Evolutionary conservation across 306 rosid species (phyloP), one percentile per base, ranked within the genome.

Genomic region (Cicer arietinum): DNA sequence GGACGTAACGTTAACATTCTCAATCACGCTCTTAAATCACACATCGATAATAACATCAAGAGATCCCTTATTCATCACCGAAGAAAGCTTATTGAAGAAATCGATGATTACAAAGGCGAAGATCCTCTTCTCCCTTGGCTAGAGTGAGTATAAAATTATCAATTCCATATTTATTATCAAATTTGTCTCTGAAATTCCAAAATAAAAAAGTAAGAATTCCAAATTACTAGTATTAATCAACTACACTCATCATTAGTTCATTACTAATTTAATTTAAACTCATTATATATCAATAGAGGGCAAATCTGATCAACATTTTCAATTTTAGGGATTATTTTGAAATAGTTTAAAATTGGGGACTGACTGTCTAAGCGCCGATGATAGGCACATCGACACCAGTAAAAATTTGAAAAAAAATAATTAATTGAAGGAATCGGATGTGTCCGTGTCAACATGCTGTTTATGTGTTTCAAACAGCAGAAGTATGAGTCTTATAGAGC

Each of bases 101-200:
- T 94, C 35, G 90, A 91, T 10, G 89, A 87, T 20, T 91, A 90
- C 79, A 40, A 77, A 71, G 98, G 98, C 7, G 88, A 94, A 39
- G 98, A 94, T 60, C 98, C 97, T 64, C 92, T 94, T 63, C 90
- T 79, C 7, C 98, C 98, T 7, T 94, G 98, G 98, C 66, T 94
- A 44, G 75, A 89, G 98, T 93, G 75, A 88, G 98, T 80, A 30
- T 30, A 30, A 30, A 30, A 30, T 30, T 30, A 11, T 40, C 10
- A 2, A 2, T 60, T 60, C 17, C 3, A 8, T 60, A 30, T 57
- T 2, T 6, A 20, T 20, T 10, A 30, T 18, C 12, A 54, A 30
- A 30, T 30, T 30, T 30, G 37, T 30, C 37, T 30, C 6, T 30
- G 37, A 30, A 30, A 30, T 30, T 30, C 37, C 37, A 30, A 30